Evolutionary conservation across 2,329 filamentous ascomycete species (phyloP).

Genomic region (Paecilomyces sp.): DNA sequence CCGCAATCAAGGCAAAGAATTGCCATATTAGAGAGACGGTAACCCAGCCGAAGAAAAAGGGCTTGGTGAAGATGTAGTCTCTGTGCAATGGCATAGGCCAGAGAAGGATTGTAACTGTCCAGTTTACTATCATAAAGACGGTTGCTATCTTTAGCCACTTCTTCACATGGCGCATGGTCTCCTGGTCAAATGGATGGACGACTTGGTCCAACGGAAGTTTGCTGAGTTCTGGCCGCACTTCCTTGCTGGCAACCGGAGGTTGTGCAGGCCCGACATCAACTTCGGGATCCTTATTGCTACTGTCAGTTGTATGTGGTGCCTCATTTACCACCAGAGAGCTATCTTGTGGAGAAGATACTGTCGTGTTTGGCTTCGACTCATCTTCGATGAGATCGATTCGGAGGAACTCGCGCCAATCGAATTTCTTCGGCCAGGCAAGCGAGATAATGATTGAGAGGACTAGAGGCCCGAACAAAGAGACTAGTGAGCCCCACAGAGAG

Average conservation of each 20-base stretch:
- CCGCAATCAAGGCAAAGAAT: constrained; percentile 39
- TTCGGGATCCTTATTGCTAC: neutral
- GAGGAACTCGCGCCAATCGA: neutral
- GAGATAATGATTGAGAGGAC: neutral
- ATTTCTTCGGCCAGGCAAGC: neutral
- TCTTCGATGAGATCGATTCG: neutral
- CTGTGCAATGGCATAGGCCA: neutral
- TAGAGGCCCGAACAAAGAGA: neutral
- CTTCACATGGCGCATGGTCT: neutral
- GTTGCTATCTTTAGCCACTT: neutral
- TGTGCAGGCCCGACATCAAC: neutral
- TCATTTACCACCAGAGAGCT: neutral
- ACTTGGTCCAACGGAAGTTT: neutral
- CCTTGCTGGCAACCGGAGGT: neutral
- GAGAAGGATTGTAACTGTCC: neutral
- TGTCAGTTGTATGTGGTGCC: neutral
- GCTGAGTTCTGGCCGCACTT: neutral
- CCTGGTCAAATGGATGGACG: neutral
- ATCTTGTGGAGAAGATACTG: neutral
- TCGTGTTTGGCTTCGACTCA: neutral
- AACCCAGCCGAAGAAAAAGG: constrained; percentile 41
- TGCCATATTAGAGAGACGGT: constrained; percentile 41
- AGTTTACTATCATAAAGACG: neutral
- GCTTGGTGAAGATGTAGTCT: constrained; percentile 39
- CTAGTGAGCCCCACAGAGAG: neutral